A percentile compares a stretch with the other conserved stretches of the same genome.
These are phyloP conservation scores for Fistulinella cinereoalba DNA, from an alignment of 1,284 basidiomycete species.

Conservation along the genomic window DNA sequence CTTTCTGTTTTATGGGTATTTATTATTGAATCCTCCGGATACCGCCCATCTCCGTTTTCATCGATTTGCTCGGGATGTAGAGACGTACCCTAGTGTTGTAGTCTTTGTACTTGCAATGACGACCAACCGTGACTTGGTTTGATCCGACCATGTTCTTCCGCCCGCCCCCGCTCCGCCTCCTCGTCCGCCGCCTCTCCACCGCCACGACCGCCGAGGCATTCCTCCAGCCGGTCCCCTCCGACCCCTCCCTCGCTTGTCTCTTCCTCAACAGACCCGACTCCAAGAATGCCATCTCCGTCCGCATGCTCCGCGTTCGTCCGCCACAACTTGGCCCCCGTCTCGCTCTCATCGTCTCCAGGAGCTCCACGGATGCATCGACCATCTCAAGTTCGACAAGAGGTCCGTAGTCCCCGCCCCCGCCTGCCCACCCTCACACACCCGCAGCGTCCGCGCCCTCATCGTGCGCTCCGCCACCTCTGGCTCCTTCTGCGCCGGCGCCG, in stretches of 20 bases:
- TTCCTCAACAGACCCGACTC: slow-evolving; percentile 79
- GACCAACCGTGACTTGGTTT: background rate
- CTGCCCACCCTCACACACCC: slow-evolving; percentile 7
- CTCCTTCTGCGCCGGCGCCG: slow-evolving; percentile 93
- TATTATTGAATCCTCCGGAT: slow-evolving; percentile 5
- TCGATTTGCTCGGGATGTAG: slow-evolving; percentile 6
- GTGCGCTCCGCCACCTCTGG: slow-evolving; percentile 69
- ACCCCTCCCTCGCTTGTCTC: slow-evolving; percentile 61
- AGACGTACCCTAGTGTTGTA: slow-evolving; percentile 6
- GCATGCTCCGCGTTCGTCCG: slow-evolving; percentile 60
- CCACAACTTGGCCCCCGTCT: background rate
- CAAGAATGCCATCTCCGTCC: slow-evolving; percentile 86
- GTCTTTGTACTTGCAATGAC: slow-evolving; percentile 2
- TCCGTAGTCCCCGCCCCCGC: slow-evolving; percentile 26
- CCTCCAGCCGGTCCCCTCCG: slow-evolving; percentile 45
- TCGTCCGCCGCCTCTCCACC: slow-evolving; percentile 20
- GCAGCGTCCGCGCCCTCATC: slow-evolving; percentile 74
- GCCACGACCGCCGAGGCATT: slow-evolving; percentile 47
- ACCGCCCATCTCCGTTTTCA: slow-evolving; percentile 6
- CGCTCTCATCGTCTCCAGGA: slow-evolving; percentile 48
- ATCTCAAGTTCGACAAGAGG: slow-evolving; percentile 68
- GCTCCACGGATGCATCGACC: slow-evolving; percentile 66
- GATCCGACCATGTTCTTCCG: no score
- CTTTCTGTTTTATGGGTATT: slow-evolving; percentile 8
- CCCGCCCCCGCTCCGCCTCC: no score